Base-by-base conservation (phyloP, 306 rosid genomes). In the Crataegus laevigata region DNA sequence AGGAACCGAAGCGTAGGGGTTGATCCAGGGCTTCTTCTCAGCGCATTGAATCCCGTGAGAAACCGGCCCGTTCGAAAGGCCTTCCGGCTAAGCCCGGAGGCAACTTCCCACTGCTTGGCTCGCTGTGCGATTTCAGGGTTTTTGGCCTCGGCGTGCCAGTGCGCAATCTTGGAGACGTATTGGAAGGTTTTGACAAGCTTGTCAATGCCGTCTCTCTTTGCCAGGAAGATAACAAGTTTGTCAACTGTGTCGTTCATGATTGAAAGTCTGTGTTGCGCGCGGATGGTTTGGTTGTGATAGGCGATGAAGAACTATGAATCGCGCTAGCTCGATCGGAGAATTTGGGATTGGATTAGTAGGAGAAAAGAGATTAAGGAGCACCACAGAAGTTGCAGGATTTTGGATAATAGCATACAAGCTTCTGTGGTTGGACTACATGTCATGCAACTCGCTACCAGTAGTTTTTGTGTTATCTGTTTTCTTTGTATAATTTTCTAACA, bases 161-260 rank as follows among this genome's bases (percentile, higher is more conserved):
- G 84, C n/a, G 82, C 91, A 8, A 94, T 88, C 89, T 94, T 94
- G 36, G 97, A 90, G 51, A 90, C 93, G 28, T 91, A 91, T 50
- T 94, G 97, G 77, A 94, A 91, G 19, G 98, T 92, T 87, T 94
- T 94, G 45, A 94, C 97, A 10, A 94, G 96, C 88, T 94, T 94
- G 96, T 94, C 98, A n/a, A 91, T 91, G 71, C 97, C 96, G 69
- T 94, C 98, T 84, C 98, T 80, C 80, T 94, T 94, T 28, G 97
- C 97, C 47, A 94, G 82, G 84, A 91, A 94, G 87, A 94, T 79
- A 0, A 90, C 98, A n/a, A 91, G 76, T 75, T 89, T 94, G 88
- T 94, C 98, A 2, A 89, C 91, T 34, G 84, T 73, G 82, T 92
- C 98, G 59, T 82, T 87, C 97, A 91, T 93, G 81, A 74, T 69